Percentiles rank a stretch among this genome's conserved stretches.
These are phyloP conservation scores for Aspergillus bertholletiae DNA, from an alignment of 495 filamentous ascomycete species.

Conservation along the genomic window DNA sequence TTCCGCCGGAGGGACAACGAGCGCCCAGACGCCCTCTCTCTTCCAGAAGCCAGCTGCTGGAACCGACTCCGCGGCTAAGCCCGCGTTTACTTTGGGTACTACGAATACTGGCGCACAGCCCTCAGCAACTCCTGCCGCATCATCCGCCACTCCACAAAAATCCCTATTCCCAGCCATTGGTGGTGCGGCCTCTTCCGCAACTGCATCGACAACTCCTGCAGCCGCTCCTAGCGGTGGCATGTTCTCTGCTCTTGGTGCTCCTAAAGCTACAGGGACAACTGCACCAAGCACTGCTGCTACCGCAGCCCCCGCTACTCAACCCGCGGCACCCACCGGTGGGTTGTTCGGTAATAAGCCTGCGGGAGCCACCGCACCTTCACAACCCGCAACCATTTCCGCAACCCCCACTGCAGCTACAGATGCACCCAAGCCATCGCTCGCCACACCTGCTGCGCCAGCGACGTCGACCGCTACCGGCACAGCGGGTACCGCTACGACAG, in stretches of 20 bases:
- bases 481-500: slow-evolving; percentile 15
- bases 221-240: slow-evolving; percentile 34
- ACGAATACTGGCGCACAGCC: slow-evolving; percentile 23
- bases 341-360: slow-evolving; percentile 28
- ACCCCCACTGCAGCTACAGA: slow-evolving; percentile 16
- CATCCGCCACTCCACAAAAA: slow-evolving; percentile 37
- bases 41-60: slow-evolving; percentile 34
- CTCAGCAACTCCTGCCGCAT: slow-evolving; percentile 28
- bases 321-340: slow-evolving; percentile 20
- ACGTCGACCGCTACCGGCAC: slow-evolving; percentile 23
- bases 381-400: slow-evolving; percentile 19
- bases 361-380: slow-evolving; percentile 22
- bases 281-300: slow-evolving; percentile 28
- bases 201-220: slow-evolving; percentile 36
- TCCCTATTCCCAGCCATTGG: slow-evolving; percentile 35
- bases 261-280: slow-evolving; percentile 33
- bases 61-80: slow-evolving; percentile 26
- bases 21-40: slow-evolving; percentile 29
- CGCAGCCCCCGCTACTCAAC: slow-evolving; percentile 20
- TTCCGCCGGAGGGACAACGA: slow-evolving; percentile 10
- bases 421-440: slow-evolving; percentile 10
- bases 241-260: slow-evolving; percentile 31
- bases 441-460: slow-evolving; percentile 12
- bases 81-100: slow-evolving; percentile 27
- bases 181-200: slow-evolving; percentile 32